These are phyloP conservation scores for Aquilaria malaccensis DNA, from an alignment of 345 rosid genomes.

Conservation along the genomic window DNA sequence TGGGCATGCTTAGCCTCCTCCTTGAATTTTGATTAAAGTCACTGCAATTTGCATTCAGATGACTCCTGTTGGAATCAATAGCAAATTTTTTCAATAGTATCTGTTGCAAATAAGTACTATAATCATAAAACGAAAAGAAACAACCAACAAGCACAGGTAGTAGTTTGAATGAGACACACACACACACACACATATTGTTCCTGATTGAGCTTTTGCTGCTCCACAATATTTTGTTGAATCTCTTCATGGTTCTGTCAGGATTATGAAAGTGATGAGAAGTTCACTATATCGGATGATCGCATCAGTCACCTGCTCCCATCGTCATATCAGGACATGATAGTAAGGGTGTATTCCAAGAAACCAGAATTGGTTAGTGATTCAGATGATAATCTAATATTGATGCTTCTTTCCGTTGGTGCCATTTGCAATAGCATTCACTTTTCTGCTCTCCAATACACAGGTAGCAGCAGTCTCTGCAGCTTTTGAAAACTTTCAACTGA, in stretches of 20 bases:
- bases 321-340: slow-evolving; percentile 84
- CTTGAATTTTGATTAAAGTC: too few species aligned
- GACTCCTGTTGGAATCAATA: too few species aligned
- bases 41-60: too few species aligned
- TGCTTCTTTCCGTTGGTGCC: background rate
- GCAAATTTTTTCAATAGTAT: too few species aligned
- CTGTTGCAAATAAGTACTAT: too few species aligned
- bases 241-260: slow-evolving; percentile 42
- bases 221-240: background rate
- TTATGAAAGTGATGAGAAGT: slow-evolving; percentile 71
- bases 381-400: background rate
- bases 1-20: too few species aligned
- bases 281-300: slow-evolving; percentile 58
- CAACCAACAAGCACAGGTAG: too few species aligned
- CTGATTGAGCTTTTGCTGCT: too few species aligned
- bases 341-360: slow-evolving; percentile 80
- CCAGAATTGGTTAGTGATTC: slow-evolving; percentile 68
- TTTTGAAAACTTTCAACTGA: slow-evolving; percentile 89
- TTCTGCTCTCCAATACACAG: slow-evolving; percentile 30
- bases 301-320: slow-evolving; percentile 86
- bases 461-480: slow-evolving; percentile 79
- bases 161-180: too few species aligned
- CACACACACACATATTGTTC: too few species aligned
- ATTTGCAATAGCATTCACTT: background rate
- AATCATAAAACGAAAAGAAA: too few species aligned